Evolutionary conservation across 192 early-diverging fungal genomes (phyloP), one percentile per base, ranked within the genome.

Genomic region (Coemansia sp.): DNA sequence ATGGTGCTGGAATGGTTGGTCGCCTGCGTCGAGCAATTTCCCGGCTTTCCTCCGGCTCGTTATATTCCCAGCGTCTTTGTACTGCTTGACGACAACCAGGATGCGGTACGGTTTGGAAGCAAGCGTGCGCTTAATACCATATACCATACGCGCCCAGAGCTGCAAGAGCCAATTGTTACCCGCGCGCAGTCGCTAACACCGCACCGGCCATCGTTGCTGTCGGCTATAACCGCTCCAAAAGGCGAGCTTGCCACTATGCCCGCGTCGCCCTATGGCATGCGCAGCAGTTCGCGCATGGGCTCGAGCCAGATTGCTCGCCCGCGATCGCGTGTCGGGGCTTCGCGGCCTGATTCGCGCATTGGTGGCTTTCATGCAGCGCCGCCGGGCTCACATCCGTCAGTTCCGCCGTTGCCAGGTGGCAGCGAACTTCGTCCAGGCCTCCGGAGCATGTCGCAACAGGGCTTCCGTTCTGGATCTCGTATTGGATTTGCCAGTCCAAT

Each of bases 1-100:
- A 78, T 78, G 75, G 35, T 53, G 6, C 57, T 78, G 6, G 75
- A 78, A 17, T 78, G 75, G 75, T 34, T 78, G 15, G 58, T 56
- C 10, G 40, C 54, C 0, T 78, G 67, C 32, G 54, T 62, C 17
- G 56, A 62, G 21, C 63, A 71, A 53, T 67, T 67, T 26, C 46
- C 64, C 4, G 58, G 38, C 8, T 71, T 78, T 30, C 75, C 75
- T 0, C 68, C 60, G 1, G 38, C 49, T 4, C 63, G 61, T 49
- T 78, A 60, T 30, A 54, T 78, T 10, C 40, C 40, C 3, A 56
- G 27, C 28, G 48, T 50, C 26, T 67, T 78, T 53, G 35, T 48
- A 29, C 48, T 67, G 44, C 55, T 78, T 11, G 75, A 71, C 40
- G 75, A 78, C 53, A 71, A 36, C 60, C 75, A 78, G 40, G 75